Evolutionary conservation across 1,284 basidiomycete species (phyloP).

Genomic region (Golubevia pallescens): DNA sequence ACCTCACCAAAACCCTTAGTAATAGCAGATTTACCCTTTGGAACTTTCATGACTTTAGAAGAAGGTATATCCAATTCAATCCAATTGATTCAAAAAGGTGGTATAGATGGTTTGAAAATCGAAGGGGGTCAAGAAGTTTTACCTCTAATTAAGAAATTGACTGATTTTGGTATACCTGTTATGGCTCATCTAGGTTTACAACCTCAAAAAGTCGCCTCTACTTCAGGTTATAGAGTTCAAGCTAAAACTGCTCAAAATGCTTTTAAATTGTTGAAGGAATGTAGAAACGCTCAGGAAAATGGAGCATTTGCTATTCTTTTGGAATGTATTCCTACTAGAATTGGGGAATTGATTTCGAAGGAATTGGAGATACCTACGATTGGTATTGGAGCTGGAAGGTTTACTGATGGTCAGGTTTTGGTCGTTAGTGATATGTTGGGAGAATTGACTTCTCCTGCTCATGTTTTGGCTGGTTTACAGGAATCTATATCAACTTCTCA

Average conservation of each 20-base stretch:
- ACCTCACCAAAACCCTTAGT: not conserved
- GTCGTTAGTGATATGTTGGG: constrained; percentile 2
- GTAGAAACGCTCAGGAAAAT: not conserved
- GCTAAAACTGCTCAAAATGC: not conserved
- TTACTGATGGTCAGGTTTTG: constrained; percentile 1
- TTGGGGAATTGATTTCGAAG: not conserved
- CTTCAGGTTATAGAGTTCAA: constrained; percentile 1
- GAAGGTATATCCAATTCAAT: not conserved
- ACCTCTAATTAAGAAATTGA: not conserved
- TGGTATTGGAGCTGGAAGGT: constrained; percentile 6
- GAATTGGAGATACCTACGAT: constrained; percentile 1
- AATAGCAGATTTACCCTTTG: constrained; percentile 1
- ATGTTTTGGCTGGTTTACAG: constrained; percentile 36
- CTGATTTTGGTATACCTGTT: constrained; percentile 1
- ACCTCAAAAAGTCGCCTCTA: not conserved
- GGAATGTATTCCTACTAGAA: not conserved
- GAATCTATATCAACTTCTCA: not conserved
- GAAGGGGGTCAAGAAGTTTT: not conserved
- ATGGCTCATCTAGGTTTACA: constrained; percentile 5
- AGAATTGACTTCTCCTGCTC: constrained; percentile 47
- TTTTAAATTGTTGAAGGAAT: not conserved
- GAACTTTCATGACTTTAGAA: not conserved
- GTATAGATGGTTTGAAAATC: not conserved
- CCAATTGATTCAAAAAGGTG: not conserved
- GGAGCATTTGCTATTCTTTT: constrained; percentile 4